phyloP scores from a whole-genome alignment of 805 yeast genomes.

The Tetrapisispora iriomotensis region DNA sequence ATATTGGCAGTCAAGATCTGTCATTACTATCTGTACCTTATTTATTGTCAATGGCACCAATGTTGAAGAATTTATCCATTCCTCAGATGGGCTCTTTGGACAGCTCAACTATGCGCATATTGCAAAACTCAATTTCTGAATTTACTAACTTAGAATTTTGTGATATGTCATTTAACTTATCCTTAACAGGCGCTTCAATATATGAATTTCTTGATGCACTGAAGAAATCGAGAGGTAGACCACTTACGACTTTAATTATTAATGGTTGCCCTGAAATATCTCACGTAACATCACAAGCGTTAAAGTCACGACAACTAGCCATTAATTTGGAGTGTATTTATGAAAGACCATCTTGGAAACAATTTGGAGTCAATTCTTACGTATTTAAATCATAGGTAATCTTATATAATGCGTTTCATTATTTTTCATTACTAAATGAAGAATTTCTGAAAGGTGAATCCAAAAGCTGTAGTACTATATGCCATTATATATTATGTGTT shows the following conservation, averaged over 20 bases:
- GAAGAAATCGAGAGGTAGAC: constrained; percentile 7
- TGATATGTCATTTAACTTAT: constrained; percentile 26
- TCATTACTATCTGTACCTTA: constrained; percentile 9
- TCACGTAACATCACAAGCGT: constrained; percentile 19
- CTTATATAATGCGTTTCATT: neutral
- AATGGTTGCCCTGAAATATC: constrained; percentile 24
- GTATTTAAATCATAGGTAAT: constrained; percentile 8
- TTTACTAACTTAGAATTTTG: constrained; percentile 12
- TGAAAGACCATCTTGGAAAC: constrained; percentile 24
- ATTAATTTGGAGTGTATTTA: constrained; percentile 20
- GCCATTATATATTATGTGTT: too few relatives aligned
- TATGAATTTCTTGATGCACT: constrained; percentile 20
- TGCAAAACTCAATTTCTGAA: constrained; percentile 9
- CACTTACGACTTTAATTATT: constrained; percentile 15
- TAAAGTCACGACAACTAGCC: constrained; percentile 16
- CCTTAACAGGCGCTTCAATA: constrained; percentile 24
- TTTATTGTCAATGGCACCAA: constrained; percentile 9
- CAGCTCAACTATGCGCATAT: constrained; percentile 11
- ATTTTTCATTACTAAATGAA: neutral
- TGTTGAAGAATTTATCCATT: constrained; percentile 16
- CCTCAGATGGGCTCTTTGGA: constrained; percentile 21
- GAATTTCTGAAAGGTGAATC: neutral
- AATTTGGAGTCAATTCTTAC: constrained; percentile 23
- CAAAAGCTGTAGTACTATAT: too few relatives aligned
- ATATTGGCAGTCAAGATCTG: constrained; percentile 3